A percentile compares a stretch with the other conserved stretches of the same genome.
phyloP scores from a whole-genome alignment of 768 basidiomycete species.

The Astraeus odoratus region DNA sequence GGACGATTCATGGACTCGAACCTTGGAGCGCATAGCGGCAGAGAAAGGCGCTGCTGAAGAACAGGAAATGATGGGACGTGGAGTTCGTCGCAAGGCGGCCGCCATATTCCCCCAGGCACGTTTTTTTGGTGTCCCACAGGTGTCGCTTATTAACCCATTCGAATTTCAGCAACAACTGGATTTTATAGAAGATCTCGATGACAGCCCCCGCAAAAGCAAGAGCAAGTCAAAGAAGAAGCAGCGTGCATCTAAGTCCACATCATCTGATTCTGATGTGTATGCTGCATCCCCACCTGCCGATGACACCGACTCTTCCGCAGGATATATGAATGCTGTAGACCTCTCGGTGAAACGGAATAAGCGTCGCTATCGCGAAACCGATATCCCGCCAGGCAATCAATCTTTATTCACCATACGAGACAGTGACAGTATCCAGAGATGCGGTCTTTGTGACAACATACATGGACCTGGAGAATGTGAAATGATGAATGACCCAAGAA shows the following conservation, averaged over 20 bases:
- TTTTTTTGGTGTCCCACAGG: not conserved
- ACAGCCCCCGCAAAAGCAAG: slow-evolving; percentile 32
- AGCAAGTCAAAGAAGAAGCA: slow-evolving; percentile 29
- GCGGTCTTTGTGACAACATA: slow-evolving; percentile 54
- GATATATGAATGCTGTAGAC: slow-evolving; percentile 15
- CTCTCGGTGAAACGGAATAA: not conserved
- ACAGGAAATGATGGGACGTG: slow-evolving; percentile 59
- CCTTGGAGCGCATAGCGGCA: slow-evolving; percentile 45
- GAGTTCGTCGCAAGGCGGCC: slow-evolving; percentile 66
- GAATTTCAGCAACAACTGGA: slow-evolving; percentile 24
- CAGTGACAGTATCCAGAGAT: slow-evolving; percentile 24
- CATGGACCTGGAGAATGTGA: slow-evolving; percentile 49
- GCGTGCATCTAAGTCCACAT: slow-evolving; percentile 22
- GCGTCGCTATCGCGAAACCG: not conserved
- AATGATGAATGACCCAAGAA: slow-evolving; percentile 60
- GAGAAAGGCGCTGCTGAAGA: slow-evolving; percentile 37
- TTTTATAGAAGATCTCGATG: slow-evolving; percentile 29
- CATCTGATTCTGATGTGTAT: slow-evolving; percentile 39
- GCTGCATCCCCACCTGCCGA: slow-evolving; percentile 16
- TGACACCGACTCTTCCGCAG: slow-evolving; percentile 19
- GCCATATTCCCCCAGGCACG: slow-evolving; percentile 35
- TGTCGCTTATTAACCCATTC: slow-evolving; percentile 1
- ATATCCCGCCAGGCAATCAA: not conserved
- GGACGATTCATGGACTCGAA: slow-evolving; percentile 76
- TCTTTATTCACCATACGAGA: slow-evolving; percentile 1